Conservation (phyloP, 208 protist species). For the Trypanosoma platydactyli region DNA sequence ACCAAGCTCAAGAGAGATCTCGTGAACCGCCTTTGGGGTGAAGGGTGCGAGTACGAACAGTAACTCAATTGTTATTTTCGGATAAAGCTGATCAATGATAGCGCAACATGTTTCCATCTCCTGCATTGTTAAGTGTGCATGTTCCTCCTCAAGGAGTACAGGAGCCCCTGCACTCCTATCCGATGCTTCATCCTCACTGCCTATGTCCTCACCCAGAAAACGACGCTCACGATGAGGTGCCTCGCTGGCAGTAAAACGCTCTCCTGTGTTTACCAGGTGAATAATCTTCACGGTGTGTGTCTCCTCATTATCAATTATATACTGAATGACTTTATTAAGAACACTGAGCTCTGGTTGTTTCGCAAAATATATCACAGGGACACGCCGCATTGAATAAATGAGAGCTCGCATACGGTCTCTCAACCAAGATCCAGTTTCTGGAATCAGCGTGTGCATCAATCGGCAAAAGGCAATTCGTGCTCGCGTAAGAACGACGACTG, state of each 20-base stretch:
- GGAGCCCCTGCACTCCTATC: not conserved
- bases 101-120: slow-evolving; percentile 17
- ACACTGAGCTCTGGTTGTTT: slow-evolving; percentile 48
- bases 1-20: slow-evolving; percentile 40
- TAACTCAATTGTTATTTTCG: slow-evolving; percentile 59
- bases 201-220: not conserved
- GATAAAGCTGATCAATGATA: slow-evolving; percentile 42
- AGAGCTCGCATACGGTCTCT: slow-evolving; percentile 12
- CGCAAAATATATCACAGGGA: slow-evolving; percentile 58
- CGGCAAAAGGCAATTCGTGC: slow-evolving; percentile 36
- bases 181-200: not conserved
- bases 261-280: slow-evolving; percentile 27
- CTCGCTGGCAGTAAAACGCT: not conserved
- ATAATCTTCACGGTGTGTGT: slow-evolving; percentile 67
- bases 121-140: not conserved
- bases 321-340: slow-evolving; percentile 76
- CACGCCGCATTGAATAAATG: not conserved
- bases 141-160: not conserved
- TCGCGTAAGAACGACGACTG: slow-evolving; percentile 60
- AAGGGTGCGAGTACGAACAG: slow-evolving; percentile 46
- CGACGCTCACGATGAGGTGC: not conserved
- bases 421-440: not conserved
- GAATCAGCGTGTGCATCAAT: slow-evolving; percentile 35
- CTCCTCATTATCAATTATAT: slow-evolving; percentile 81
- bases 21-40: slow-evolving; percentile 30